Evolutionary conservation across 2,329 filamentous ascomycete species (phyloP), one percentile per base, ranked within the genome.

Genomic region (Lasiodiplodia theobromae): DNA sequence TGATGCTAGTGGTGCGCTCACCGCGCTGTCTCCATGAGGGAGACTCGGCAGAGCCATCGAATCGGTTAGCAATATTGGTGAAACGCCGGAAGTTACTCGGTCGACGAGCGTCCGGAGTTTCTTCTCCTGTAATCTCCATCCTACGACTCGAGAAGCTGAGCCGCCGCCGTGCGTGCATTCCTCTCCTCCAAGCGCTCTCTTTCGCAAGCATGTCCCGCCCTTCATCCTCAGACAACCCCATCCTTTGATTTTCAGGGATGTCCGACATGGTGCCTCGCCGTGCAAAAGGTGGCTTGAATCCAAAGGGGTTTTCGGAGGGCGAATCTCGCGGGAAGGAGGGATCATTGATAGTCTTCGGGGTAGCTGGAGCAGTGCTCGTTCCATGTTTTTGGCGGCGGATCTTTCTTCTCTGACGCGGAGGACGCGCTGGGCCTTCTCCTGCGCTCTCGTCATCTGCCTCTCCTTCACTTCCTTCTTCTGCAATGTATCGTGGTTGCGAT

Each of bases 371-470:
- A 7, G 92, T 91, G 69, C 88, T 84, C 70, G 78, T 85, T 70
- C 76, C 89, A 74, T 79, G 85, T 79, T 81, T 86, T 84, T 77
- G 87, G 72, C 89, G 83, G 70, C 86, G 85, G 73, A 85, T 89
- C 76, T 87, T 88, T 71, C 88, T 87, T 78, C 89, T 90, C 78
- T 86, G 89, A 21, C 82, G 81, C n/a, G 73, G 70, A 57, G 81
- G 78, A 11, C 75, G 73, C 4, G 77, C 77, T 6, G 78, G 77
- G 14, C 79, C 81, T 70, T 97, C 94, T 65, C 94, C 93, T 0
- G 90, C 92, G 54, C 93, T 97, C 76, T 96, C 94, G 1, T 91
- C 92, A 77, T 96, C 93, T 0, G 91, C 90, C 74, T 92, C 90
- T 16, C 85, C 88, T 77, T 94, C 92, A 77, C 89, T 92, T 23